These are phyloP conservation scores for Erodium trifolium DNA, from an alignment of 441 rosid genomes.

Conservation along the genomic window DNA sequence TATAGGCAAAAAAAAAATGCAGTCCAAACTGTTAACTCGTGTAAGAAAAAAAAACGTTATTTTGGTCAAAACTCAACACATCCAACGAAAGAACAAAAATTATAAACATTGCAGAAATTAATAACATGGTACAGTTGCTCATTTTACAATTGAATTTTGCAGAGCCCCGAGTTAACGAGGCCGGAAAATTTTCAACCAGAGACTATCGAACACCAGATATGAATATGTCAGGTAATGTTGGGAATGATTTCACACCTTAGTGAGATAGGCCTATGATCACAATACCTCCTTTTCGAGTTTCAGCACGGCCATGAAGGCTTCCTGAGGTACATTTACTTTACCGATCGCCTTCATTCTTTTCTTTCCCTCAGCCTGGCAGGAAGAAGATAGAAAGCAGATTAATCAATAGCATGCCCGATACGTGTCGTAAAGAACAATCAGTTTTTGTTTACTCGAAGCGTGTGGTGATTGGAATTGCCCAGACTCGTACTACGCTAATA, in stretches of 20 bases:
- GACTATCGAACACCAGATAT: too few relatives aligned
- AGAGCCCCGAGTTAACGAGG: too few relatives aligned
- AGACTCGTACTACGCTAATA: neutral
- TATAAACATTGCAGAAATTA: neutral
- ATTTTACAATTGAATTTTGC: neutral
- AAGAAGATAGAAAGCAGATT: neutral
- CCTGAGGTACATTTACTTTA: constrained; percentile 95
- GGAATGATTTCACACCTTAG: neutral
- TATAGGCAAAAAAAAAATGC: neutral
- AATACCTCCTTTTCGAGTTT: constrained; percentile 87
- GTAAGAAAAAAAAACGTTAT: neutral
- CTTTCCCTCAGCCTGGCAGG: constrained; percentile 82
- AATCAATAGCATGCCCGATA: neutral
- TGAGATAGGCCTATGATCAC: constrained; percentile 19
- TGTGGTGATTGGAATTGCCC: neutral
- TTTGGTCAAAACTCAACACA: neutral
- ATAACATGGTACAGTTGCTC: neutral
- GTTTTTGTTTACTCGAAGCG: neutral
- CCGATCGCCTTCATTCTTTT: constrained; percentile 97
- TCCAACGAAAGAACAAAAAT: neutral
- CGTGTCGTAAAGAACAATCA: neutral
- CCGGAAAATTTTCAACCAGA: too few relatives aligned
- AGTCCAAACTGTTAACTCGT: neutral
- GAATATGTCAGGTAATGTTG: neutral
- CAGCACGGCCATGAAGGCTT: constrained; percentile 97